Conservation (phyloP, 2,329 filamentous ascomycete species). For the Pestalotiopsis sp. region DNA sequence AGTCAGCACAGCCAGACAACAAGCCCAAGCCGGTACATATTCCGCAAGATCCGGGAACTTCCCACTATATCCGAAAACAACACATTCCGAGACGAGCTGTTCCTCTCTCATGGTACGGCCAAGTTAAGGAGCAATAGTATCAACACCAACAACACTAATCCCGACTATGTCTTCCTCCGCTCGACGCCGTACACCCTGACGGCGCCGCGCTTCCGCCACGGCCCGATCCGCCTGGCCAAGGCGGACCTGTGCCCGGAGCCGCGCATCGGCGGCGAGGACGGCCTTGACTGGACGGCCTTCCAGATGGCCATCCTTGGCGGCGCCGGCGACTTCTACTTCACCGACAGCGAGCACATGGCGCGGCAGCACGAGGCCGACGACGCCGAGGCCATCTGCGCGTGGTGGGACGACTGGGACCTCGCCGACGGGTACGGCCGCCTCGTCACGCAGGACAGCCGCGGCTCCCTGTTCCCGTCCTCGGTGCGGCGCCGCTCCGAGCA, state of each 20-base stretch:
- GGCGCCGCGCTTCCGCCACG: conserved; percentile 54
- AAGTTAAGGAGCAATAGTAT: conserved; percentile 7
- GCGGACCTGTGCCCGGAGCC: conserved; percentile 40
- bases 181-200: conserved; percentile 53
- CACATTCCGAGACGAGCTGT: conserved; percentile 20
- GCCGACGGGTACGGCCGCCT: conserved; percentile 42
- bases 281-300: conserved; percentile 65
- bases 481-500: conserved; percentile 29
- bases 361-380: conserved; percentile 47
- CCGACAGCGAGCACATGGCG: conserved; percentile 44
- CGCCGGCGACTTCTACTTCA: conserved; percentile 50
- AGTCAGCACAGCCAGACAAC: conserved; percentile 34
- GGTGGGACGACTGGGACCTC: conserved; percentile 56
- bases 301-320: conserved; percentile 66
- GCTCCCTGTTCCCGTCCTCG: conserved; percentile 35
- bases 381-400: conserved; percentile 48
- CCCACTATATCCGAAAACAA: conserved; percentile 31
- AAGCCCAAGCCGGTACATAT: conserved; percentile 25
- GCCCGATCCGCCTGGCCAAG: conserved; percentile 55
- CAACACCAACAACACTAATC: conserved; percentile 40
- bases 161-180: conserved; percentile 45
- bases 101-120: conserved; percentile 16
- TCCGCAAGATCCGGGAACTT: conserved; percentile 25
- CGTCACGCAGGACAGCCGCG: conserved; percentile 21
- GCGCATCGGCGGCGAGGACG: conserved; percentile 48